phyloP scores from a whole-genome alignment of 148 eudicot genomes.

The Limonium bicolor region DNA sequence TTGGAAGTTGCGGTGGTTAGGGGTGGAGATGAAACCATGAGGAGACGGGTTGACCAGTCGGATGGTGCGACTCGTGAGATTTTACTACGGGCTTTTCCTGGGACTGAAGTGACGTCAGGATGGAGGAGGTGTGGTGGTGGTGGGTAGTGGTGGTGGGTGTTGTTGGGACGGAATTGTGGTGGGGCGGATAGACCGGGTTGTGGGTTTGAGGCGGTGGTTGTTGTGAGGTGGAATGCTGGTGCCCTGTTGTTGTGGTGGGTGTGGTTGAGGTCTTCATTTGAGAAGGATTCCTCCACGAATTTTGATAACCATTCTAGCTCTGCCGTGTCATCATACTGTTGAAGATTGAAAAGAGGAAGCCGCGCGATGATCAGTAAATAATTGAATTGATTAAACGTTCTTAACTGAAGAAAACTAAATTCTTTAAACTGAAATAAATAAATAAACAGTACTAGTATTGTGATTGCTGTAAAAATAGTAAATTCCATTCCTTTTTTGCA shows the following conservation, averaged over 20 bases:
- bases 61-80: slow-evolving; percentile 81
- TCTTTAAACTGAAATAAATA: neutral
- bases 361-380: too few relatives aligned
- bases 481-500: too few relatives aligned
- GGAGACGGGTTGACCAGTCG: slow-evolving; percentile 92
- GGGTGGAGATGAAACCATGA: slow-evolving; percentile 20
- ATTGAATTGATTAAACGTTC: too few relatives aligned
- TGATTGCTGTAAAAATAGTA: too few relatives aligned
- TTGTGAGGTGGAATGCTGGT: slow-evolving; percentile 1
- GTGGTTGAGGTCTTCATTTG: slow-evolving; percentile 6
- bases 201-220: slow-evolving; percentile 2
- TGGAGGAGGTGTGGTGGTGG: slow-evolving; percentile 5
- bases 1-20: slow-evolving; percentile 11
- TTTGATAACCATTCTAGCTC: slow-evolving; percentile 15
- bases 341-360: too few relatives aligned
- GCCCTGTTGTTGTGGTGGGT: slow-evolving; percentile 18
- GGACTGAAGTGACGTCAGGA: slow-evolving; percentile 44
- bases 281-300: slow-evolving; percentile 16
- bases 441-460: too few relatives aligned
- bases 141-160: slow-evolving; percentile 3
- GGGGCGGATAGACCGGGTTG: neutral
- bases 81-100: slow-evolving; percentile 91
- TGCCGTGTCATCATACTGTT: slow-evolving; percentile 10
- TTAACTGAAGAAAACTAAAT: too few relatives aligned
- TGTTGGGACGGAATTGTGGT: too few relatives aligned